phyloP scores from a whole-genome alignment of 176 grass and related monocot genomes.

The Thinopyrum elongatum region DNA sequence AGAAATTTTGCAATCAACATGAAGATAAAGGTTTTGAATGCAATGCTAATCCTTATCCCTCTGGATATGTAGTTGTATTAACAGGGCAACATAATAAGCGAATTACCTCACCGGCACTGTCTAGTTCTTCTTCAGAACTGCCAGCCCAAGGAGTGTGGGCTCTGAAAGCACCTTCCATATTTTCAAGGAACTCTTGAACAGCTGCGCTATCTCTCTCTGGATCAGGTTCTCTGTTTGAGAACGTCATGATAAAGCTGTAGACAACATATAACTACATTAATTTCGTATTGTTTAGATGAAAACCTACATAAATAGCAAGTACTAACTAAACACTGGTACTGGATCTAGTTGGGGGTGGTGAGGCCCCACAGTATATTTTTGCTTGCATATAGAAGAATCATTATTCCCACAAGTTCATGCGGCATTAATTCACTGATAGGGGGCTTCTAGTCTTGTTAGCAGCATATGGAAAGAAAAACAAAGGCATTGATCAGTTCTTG shows the following conservation, averaged over 20 bases:
- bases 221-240: constrained; percentile 87
- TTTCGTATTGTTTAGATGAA: neutral
- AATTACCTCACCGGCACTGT: constrained; percentile 95
- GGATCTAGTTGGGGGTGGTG: neutral
- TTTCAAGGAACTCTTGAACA: constrained; percentile 87
- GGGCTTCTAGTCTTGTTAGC: neutral
- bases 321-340: neutral
- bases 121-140: constrained; percentile 96
- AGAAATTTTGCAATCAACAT: neutral
- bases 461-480: neutral
- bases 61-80: constrained; percentile 9
- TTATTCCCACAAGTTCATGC: neutral
- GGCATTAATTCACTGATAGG: neutral
- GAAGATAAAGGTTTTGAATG: neutral
- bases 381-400: neutral
- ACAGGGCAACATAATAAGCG: neutral
- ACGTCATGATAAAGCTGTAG: constrained; percentile 87
- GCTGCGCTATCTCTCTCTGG: constrained; percentile 82
- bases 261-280: constrained; percentile 32
- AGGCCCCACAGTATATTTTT: neutral
- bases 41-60: neutral
- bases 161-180: constrained; percentile 95
- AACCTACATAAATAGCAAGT: constrained; percentile 6
- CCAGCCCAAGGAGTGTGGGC: constrained; percentile 89
- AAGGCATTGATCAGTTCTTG: neutral